Conservation (phyloP, 345 rosid genomes). For the Lumnitzera littorea region DNA sequence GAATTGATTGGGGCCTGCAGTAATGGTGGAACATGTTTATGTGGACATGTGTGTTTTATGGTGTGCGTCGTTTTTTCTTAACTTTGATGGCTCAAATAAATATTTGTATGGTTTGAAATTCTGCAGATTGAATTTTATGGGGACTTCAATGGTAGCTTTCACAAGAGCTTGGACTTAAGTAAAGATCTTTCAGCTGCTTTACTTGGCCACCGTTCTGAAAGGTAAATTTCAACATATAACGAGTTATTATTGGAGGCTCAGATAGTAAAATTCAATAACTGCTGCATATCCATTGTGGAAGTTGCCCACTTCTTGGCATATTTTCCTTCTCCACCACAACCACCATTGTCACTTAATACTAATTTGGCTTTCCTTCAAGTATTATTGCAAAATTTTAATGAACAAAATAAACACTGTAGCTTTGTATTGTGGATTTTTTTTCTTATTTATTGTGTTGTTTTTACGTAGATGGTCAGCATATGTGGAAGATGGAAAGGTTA, state of each 20-base stretch:
- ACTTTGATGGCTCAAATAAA: background rate
- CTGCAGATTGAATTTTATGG: slow-evolving; percentile 84
- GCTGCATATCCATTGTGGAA: too few species aligned
- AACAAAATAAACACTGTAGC: background rate
- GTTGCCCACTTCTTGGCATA: too few species aligned
- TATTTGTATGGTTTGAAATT: background rate
- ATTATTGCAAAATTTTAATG: too few species aligned
- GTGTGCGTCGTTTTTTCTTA: background rate
- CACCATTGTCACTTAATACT: too few species aligned
- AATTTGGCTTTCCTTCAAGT: too few species aligned
- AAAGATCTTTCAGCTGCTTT: slow-evolving; percentile 86
- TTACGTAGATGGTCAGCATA: slow-evolving; percentile 82
- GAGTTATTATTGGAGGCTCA: background rate
- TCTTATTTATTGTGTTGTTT: background rate
- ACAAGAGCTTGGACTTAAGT: slow-evolving; percentile 75
- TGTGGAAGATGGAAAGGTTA: slow-evolving; percentile 74
- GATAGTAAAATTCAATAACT: too few species aligned
- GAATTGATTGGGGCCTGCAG: too few species aligned
- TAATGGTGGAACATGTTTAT: too few species aligned
- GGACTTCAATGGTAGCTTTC: slow-evolving; percentile 81
- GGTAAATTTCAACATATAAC: slow-evolving; percentile 25
- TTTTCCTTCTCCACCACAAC: too few species aligned
- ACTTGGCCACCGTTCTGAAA: slow-evolving; percentile 78
- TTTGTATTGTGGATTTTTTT: too few species aligned
- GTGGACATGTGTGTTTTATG: too few species aligned